Evolutionary conservation across 2,329 filamentous ascomycete species (phyloP).

Genomic region (Fusarium paranaense): DNA sequence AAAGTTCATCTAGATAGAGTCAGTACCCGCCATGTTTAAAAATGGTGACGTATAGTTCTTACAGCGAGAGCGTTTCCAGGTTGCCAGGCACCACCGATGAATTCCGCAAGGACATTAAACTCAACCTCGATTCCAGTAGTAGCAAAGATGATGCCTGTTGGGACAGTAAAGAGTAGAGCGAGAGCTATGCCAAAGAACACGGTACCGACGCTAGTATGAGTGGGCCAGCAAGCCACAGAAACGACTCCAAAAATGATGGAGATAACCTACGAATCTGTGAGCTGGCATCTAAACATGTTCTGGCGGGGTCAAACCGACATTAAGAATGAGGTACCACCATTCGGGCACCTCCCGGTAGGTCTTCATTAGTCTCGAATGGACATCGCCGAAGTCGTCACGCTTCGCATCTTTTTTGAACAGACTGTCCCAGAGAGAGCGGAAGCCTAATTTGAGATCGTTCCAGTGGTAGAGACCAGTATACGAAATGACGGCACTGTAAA

Average conservation of each 20-base stretch:
- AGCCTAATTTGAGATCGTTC: constrained; percentile 48
- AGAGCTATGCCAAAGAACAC: constrained; percentile 58
- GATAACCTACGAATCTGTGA: constrained; percentile 27
- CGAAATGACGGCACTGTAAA: constrained; percentile 50
- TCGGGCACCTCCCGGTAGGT: constrained; percentile 60
- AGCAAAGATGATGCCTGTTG: constrained; percentile 57
- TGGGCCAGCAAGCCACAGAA: constrained; percentile 54
- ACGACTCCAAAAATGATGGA: constrained; percentile 51
- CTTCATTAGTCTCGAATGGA: constrained; percentile 57
- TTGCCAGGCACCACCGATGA: constrained; percentile 58
- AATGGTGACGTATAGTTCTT: fast-evolving
- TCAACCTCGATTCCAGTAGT: constrained; percentile 57
- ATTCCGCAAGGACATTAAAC: constrained; percentile 60
- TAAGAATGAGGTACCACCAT: constrained; percentile 55
- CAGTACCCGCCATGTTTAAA: background rate
- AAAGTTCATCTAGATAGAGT: constrained; percentile 53
- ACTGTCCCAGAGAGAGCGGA: constrained; percentile 34
- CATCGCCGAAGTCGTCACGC: constrained; percentile 50
- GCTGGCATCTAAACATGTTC: fast-evolving
- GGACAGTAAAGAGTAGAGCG: constrained; percentile 57
- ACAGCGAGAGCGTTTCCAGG: constrained; percentile 56
- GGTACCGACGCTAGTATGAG: constrained; percentile 55
- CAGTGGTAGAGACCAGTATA: constrained; percentile 52
- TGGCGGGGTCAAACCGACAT: constrained; percentile 8
- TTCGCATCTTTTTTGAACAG: constrained; percentile 19